Base-by-base conservation (phyloP, 2,329 filamentous ascomycete species). In the Monosporascus ibericus region DNA sequence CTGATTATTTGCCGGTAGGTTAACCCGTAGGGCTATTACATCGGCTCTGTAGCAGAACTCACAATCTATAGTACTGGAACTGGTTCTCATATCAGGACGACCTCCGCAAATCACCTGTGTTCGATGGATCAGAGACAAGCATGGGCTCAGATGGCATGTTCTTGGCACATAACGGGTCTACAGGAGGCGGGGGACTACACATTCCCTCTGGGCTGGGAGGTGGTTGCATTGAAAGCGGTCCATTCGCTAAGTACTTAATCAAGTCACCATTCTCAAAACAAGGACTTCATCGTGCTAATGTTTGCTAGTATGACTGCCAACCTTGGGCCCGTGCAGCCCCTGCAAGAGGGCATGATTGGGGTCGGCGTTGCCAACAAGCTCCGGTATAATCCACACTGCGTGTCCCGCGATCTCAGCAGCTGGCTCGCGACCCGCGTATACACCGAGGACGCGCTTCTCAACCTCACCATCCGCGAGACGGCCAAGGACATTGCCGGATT, bases 161-260 rank as follows among this genome's bases (percentile, higher is more conserved):
- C 34, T 54, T 48, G 7, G 36, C 47, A 9, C 57, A 60, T 37
- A 40, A 49, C n/a, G 53, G 52, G 1, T 52, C 47, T 20, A 46
- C 54, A 39, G 48, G 40, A 1, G 11, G 27, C 27, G 9, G 3
- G 27, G 27, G 27, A 8, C 1, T 30, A 30, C 27, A 30, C 14
- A 30, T 30, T 11, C 58, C 58, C 0, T 48, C 50, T 1, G 56
- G 55, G 1, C 52, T 74, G 22, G 74, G 75, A 47, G 75, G 59
- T 17, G 54, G 79, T 25, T 82, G 78, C 58, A 63, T 82, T 5
- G 60, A 66, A 42, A 68, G 65, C 0, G 79, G 79, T 0, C 79
- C 79, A 0, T 80, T 82, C 66, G 72, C 69, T 57, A 69, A 80
- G 70, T 74, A 54, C 30, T 24, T 48, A 11, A 38, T 37, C 15